A percentile compares a stretch with the other conserved stretches of the same genome.
These are phyloP conservation scores for Penicillium decumbens DNA, from an alignment of 2,329 filamentous ascomycete species.

Conservation along the genomic window DNA sequence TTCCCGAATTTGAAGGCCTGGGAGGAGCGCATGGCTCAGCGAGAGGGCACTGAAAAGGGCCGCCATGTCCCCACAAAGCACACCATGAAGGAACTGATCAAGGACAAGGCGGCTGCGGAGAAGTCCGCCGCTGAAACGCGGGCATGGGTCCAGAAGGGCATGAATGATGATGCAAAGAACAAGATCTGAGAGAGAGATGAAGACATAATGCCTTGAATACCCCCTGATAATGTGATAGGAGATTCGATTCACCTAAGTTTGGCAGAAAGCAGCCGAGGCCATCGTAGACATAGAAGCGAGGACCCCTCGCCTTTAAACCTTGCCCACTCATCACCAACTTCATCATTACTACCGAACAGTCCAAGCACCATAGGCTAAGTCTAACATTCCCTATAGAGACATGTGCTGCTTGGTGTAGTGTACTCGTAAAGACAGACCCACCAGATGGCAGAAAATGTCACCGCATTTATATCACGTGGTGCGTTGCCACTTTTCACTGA, in stretches of 20 bases:
- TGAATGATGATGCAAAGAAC: slow-evolving; percentile 62
- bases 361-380: no score
- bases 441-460: neutral
- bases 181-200: slow-evolving; percentile 11
- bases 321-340: neutral
- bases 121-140: slow-evolving; percentile 50
- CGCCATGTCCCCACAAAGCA: slow-evolving; percentile 65
- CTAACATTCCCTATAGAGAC: neutral
- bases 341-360: no score
- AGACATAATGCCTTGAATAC: neutral
- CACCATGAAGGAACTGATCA: slow-evolving; percentile 55
- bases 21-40: slow-evolving; percentile 65
- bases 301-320: neutral
- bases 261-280: neutral
- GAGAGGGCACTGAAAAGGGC: slow-evolving; percentile 71
- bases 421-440: neutral
- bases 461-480: slow-evolving; percentile 6
- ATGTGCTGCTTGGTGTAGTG: no score
- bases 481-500: slow-evolving; percentile 7
- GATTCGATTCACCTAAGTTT: neutral
- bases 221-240: neutral
- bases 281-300: neutral
- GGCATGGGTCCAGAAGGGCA: slow-evolving; percentile 64
- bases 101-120: slow-evolving; percentile 56
- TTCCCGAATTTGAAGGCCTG: slow-evolving; percentile 74